phyloP scores from a whole-genome alignment of 345 rosid species.

The Psidium friedrichsthalianum region DNA sequence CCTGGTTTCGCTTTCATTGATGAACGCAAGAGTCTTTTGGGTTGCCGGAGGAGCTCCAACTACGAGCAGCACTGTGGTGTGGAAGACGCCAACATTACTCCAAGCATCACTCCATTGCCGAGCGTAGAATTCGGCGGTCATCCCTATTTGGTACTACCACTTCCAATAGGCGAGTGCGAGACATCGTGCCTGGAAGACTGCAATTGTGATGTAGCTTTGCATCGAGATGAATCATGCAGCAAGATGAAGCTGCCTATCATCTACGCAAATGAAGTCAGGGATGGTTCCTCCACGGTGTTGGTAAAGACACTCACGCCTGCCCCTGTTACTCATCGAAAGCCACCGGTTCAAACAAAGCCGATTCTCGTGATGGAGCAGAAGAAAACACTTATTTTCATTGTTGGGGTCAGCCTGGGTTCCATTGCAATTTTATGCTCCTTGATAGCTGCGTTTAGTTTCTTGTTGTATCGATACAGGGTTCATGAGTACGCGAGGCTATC shows the following conservation, averaged over 20 bases:
- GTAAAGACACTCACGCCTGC: not conserved
- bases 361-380: not conserved
- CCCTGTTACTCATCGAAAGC: rapidly evolving
- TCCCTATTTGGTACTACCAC: not conserved
- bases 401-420: not conserved
- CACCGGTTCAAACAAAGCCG: rapidly evolving
- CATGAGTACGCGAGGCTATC: not conserved
- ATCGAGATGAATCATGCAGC: not conserved
- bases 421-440: not conserved
- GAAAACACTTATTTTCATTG: not conserved
- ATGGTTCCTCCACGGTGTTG: not conserved
- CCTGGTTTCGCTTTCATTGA: slow-evolving; percentile 2
- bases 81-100: not conserved
- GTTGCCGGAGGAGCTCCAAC: not conserved
- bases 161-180: not conserved
- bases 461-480: slow-evolving; percentile 3
- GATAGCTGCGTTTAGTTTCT: slow-evolving; percentile 4
- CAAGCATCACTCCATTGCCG: not conserved
- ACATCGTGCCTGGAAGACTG: slow-evolving; percentile 13
- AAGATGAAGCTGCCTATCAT: not conserved
- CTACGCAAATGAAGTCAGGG: not conserved
- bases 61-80: not conserved
- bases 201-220: slow-evolving; percentile 5
- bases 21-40: not conserved
- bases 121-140: not conserved